Evolutionary conservation across 1,284 basidiomycete species (phyloP), one percentile per base, ranked within the genome.

Genomic region (Fereydounia khargensis): DNA sequence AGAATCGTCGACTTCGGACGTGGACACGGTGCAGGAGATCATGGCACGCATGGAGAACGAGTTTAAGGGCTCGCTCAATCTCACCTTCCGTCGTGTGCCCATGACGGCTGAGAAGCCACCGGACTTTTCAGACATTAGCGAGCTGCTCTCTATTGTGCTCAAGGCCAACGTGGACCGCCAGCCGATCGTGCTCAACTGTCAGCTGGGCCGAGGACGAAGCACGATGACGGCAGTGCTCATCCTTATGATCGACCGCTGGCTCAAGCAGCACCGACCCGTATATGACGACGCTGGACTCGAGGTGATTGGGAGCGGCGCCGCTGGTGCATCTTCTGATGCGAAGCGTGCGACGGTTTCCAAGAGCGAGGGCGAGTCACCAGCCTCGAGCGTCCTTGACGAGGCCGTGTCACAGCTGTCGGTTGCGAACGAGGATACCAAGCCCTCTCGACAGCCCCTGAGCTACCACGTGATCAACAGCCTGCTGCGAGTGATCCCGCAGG

Each of bases 101-200:
- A 88, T 97, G 70, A 98, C 95, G 1, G 80, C 82, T 1, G 82
- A 84, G 61, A 79, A 79, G 30, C 78, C 79, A 4, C 68, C 74
- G 4, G 76, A 77, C 50, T 70, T 70, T 34, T 62, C 63, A 9
- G 74, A 77, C 43, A 74, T 78, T 19, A 55, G 61, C 30, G 76
- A 76, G 33, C 80, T 98, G 21, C 86, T 96, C 55, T 85, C 89
- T 34, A 82, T 92, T 0, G 88, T 91, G 31, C 80, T 89, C 34
- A 80, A 85, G n/a, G 84, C 85, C 21, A 82, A 86, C 45, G 81
- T 86, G 3, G 81, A 83, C 23, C 85, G 86, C 0, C 46, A 47
- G 39, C 89, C 91, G 0, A 87, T 98, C 53, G 86, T 99, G 19
- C 83, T 98, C 41, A 99, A 98, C 73, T 95, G 92, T 70, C 95